Percentiles rank a stretch among this genome's conserved stretches.
phyloP scores from a whole-genome alignment of 192 early-diverging fungal genomes.

The Backusella westeae region DNA sequence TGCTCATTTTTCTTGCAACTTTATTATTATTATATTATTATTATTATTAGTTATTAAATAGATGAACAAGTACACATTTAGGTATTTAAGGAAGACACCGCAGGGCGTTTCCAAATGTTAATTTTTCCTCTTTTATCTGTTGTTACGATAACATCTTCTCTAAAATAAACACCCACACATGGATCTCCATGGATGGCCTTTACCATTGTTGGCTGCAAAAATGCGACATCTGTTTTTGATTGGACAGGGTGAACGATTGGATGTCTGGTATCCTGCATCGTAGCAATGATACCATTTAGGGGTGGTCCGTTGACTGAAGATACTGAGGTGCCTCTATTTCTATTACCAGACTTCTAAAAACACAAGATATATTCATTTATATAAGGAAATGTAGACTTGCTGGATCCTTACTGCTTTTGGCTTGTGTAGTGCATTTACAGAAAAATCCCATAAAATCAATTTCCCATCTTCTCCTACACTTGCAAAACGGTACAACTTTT shows the following conservation, averaged over 20 bases:
- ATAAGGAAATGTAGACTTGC: not conserved
- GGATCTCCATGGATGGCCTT: constrained; percentile 40
- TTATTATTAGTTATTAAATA: not conserved
- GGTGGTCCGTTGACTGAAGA: constrained; percentile 23
- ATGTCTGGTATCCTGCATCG: constrained; percentile 15
- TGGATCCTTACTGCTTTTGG: constrained; percentile 61
- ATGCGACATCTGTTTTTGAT: constrained; percentile 34
- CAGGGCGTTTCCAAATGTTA: constrained; percentile 31
- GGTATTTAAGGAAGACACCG: not conserved
- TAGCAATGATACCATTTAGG: not conserved
- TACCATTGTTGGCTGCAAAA: constrained; percentile 35
- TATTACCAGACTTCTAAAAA: not conserved
- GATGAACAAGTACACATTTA: not conserved
- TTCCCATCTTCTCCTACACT: constrained; percentile 91
- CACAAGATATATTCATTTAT: not conserved
- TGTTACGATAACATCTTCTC: constrained; percentile 39
- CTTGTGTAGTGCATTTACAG: constrained; percentile 71
- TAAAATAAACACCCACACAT: constrained; percentile 33
- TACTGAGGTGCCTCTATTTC: constrained; percentile 34
- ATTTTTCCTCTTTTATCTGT: constrained; percentile 38
- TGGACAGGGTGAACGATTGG: constrained; percentile 29
- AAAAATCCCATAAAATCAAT: constrained; percentile 93
- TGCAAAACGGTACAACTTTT: constrained; percentile 81
- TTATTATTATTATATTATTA: no score
- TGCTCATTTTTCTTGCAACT: not conserved